Evolutionary conservation across 768 basidiomycete species (phyloP).

Genomic region (Lentinula sp.): DNA sequence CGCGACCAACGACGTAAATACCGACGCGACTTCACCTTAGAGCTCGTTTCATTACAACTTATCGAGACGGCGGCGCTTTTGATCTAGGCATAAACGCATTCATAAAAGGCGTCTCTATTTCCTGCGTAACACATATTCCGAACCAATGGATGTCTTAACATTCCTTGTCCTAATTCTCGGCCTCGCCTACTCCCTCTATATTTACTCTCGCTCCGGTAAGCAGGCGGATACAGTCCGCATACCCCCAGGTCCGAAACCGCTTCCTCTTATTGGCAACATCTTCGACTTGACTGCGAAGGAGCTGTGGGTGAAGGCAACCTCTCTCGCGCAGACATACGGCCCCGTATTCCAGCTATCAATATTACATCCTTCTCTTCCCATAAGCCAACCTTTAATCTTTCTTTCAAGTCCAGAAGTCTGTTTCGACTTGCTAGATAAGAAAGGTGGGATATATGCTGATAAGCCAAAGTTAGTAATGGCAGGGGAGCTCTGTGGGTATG

Average conservation of each 20-base stretch:
- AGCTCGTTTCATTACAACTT: background rate
- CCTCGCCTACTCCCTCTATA: background rate
- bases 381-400: constrained; percentile 65
- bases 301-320: constrained; percentile 13
- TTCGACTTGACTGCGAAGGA: constrained; percentile 14
- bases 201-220: background rate
- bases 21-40: constrained; percentile 3
- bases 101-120: background rate
- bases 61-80: background rate
- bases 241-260: constrained; percentile 38
- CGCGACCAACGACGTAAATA: constrained; percentile 2
- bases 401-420: constrained; percentile 55
- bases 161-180: background rate
- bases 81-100: background rate
- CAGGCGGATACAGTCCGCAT: background rate
- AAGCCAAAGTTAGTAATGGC: constrained; percentile 65
- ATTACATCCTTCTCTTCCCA: constrained; percentile 53
- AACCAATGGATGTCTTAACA: constrained; percentile 16
- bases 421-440: constrained; percentile 62
- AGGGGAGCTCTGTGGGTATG: constrained; percentile 58
- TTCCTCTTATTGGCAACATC: constrained; percentile 39
- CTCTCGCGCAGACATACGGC: constrained; percentile 32
- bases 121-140: too few species aligned
- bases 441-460: constrained; percentile 69
- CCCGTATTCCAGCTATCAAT: background rate